phyloP scores from a whole-genome alignment of 2,329 filamentous ascomycete species.

The Colletotrichum sojae region DNA sequence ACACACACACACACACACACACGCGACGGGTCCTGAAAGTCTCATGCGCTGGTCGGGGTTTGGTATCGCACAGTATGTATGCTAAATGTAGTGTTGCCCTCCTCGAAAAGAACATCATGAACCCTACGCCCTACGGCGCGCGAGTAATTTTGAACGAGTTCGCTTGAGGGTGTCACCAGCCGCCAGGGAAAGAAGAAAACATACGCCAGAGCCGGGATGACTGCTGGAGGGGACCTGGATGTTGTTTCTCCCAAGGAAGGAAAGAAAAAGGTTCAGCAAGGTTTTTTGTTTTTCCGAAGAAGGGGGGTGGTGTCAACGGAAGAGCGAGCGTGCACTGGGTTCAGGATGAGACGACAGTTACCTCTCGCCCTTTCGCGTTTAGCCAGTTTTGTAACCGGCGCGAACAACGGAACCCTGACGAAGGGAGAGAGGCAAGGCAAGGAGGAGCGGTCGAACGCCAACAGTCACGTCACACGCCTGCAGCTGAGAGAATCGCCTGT shows the following conservation, averaged over 20 bases:
- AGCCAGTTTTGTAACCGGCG: slow-evolving; percentile 15
- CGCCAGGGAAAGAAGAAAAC: not conserved
- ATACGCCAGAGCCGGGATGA: not conserved
- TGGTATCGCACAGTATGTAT: slow-evolving; percentile 2
- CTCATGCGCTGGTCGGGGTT: slow-evolving; percentile 10
- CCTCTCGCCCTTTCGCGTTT: slow-evolving; percentile 24
- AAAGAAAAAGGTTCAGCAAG: slow-evolving; percentile 3
- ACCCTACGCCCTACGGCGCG: not conserved
- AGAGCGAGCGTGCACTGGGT: not conserved
- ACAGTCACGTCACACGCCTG: slow-evolving; percentile 1
- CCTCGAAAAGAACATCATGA: not conserved
- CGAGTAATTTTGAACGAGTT: not conserved
- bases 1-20: not conserved
- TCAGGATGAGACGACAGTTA: not conserved
- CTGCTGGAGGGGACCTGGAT: not conserved
- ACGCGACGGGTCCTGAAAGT: not conserved
- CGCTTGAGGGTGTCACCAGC: slow-evolving; percentile 10
- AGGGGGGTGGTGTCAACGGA: too few relatives aligned
- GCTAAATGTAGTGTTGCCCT: not conserved
- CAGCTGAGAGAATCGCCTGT: not conserved
- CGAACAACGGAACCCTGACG: slow-evolving; percentile 26
- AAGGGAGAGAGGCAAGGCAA: too few relatives aligned
- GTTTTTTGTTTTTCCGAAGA: not conserved
- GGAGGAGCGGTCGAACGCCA: not conserved
- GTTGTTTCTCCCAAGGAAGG: not conserved